Evolutionary conservation across 331 rosid species (phyloP).

Genomic region (Cydonia oblonga): DNA sequence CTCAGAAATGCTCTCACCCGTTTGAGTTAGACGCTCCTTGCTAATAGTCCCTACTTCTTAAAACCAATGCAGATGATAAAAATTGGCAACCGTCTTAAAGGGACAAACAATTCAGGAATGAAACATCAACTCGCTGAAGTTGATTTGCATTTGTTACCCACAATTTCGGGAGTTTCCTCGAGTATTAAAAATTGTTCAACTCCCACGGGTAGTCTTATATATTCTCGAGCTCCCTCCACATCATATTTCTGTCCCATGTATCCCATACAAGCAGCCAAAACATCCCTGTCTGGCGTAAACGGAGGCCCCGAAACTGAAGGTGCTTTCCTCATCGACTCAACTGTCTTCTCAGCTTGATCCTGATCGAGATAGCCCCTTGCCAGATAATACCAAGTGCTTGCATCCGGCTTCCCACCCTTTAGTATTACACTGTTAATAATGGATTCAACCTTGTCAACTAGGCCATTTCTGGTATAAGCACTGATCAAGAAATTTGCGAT

Average conservation of each 20-base stretch:
- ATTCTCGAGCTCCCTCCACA: background rate
- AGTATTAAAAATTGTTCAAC: too few species aligned
- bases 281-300: background rate
- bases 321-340: conserved; percentile 11
- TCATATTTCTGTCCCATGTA: conserved; percentile 9
- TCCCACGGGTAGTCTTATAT: background rate
- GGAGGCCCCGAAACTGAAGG: background rate
- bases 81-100: too few species aligned
- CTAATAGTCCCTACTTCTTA: too few species aligned
- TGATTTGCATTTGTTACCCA: too few species aligned
- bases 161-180: too few species aligned
- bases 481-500: conserved; percentile 14
- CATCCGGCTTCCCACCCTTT: background rate
- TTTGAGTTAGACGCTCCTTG: too few species aligned
- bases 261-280: background rate
- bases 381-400: conserved; percentile 1
- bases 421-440: background rate
- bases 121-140: too few species aligned
- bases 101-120: too few species aligned
- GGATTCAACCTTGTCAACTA: conserved; percentile 18
- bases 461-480: conserved; percentile 19
- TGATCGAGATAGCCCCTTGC: background rate
- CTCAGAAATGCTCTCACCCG: too few species aligned
- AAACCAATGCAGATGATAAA: too few species aligned
- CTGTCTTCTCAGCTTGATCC: background rate